Base-by-base conservation (phyloP, 2,329 filamentous ascomycete species). In the Tolypocladium ovalisporum region DNA sequence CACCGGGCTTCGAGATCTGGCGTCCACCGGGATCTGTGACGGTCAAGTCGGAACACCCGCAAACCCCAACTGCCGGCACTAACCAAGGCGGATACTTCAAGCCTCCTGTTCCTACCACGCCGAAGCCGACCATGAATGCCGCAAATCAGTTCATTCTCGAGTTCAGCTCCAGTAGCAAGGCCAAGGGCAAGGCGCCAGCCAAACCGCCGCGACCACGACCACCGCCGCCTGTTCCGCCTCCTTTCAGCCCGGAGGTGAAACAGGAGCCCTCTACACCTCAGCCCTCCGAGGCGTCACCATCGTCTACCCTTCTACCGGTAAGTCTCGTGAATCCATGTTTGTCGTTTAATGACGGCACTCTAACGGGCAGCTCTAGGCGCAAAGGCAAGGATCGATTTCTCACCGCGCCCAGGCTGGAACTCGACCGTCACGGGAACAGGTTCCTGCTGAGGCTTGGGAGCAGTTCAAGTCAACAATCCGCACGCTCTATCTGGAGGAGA, bases 371-470 rank as follows among this genome's bases (percentile, higher is more conserved):
- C 44, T 22, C n/a, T 54, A 71, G 67, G 59, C 58, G 52, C 64
- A 66, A 59, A 64, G 67, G 35, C 66, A 65, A 59, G 63, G 62
- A 53, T 68, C 65, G 3, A 59, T 66, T 58, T 67, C 64, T 59
- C 64, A 64, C 59, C 67, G 64, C 62, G 59, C 68, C 42, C 67
- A 69, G 56, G 61, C 62, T 54, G 71, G 68, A 58, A 65, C 64
- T 62, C 68, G 73, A 54, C 69, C 70, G 32, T 73, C 74, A 52
- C 66, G 75, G 58, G 74, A 76, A 61, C 72, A 75, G 62, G 73
- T 76, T 54, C 73, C 75, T 59, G 72, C 72, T 27, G 75, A 76
- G 61, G 69, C 73, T 44, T 79, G 77, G 77, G 77, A 79, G 61
- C 69, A 73, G 34, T 73, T 76, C 58, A 79, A 79, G 63, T 64